Conservation (phyloP, 2,329 filamentous ascomycete species). For the Dendryphion nanum region DNA sequence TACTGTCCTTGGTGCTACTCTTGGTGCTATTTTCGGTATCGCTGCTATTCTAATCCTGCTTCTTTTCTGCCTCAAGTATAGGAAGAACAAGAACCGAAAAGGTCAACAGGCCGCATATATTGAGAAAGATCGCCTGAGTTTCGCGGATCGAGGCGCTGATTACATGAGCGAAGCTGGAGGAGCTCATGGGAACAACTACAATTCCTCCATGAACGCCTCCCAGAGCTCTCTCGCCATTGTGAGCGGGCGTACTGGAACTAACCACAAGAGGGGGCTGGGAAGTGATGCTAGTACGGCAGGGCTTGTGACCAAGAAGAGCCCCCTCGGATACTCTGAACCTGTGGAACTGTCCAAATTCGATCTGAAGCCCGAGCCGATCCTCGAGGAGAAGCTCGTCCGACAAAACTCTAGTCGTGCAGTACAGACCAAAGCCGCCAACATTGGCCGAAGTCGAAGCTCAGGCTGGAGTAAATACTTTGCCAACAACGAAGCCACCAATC, state of each 20-base stretch:
- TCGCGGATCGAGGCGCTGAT: constrained; percentile 51
- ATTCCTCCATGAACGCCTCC: constrained; percentile 33
- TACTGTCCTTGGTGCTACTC: constrained; percentile 73
- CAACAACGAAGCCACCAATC: constrained; percentile 60
- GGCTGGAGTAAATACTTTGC: constrained; percentile 80
- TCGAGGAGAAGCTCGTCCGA: constrained; percentile 28
- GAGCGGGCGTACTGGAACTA: constrained; percentile 53
- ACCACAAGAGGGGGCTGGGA: constrained; percentile 46
- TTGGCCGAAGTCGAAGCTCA: constrained; percentile 53
- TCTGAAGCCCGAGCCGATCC: constrained; percentile 32
- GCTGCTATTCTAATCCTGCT: constrained; percentile 68
- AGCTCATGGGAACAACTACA: constrained; percentile 34
- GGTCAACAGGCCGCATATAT: constrained; percentile 57
- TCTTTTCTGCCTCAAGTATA: constrained; percentile 66
- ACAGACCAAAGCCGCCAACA: constrained; percentile 13
- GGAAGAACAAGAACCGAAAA: constrained; percentile 58
- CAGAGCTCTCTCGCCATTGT: constrained; percentile 49
- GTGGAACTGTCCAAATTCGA: constrained; percentile 48
- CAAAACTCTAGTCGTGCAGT: constrained; percentile 34
- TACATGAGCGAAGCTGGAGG: constrained; percentile 54
- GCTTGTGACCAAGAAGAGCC: constrained; percentile 56
- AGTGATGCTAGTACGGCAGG: constrained; percentile 62
- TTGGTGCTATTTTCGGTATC: constrained; percentile 77
- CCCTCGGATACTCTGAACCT: constrained; percentile 40
- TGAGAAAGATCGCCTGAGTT: constrained; percentile 48